phyloP scores from a whole-genome alignment of 2,329 filamentous ascomycete genomes.

The Diaporthe sp. region DNA sequence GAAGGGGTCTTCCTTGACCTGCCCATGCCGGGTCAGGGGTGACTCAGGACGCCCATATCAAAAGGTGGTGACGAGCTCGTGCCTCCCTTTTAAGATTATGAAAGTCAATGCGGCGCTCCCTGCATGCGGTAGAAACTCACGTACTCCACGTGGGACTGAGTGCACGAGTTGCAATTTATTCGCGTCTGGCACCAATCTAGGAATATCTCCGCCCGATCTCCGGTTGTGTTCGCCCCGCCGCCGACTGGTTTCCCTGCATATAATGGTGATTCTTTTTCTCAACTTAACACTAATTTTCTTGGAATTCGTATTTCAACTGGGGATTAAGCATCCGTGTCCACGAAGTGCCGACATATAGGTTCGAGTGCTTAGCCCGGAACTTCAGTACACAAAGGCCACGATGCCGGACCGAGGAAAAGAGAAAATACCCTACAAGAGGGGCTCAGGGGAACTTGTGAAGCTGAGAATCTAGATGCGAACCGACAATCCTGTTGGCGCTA shows the following conservation, averaged over 20 bases:
- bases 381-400: neutral
- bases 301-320: neutral
- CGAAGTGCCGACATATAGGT: neutral
- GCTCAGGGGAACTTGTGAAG: too few relatives aligned
- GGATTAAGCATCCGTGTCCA: too few relatives aligned
- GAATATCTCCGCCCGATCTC: constrained; percentile 13
- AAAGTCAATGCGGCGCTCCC: constrained; percentile 6
- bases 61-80: constrained; percentile 9
- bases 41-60: neutral
- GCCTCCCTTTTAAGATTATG: neutral
- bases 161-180: neutral
- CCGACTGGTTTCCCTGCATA: neutral
- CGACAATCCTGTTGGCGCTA: neutral
- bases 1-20: constrained; percentile 21
- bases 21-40: neutral
- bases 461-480: too few relatives aligned
- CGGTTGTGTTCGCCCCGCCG: neutral
- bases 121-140: neutral
- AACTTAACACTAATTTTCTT: neutral
- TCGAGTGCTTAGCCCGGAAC: neutral
- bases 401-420: neutral
- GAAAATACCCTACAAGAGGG: too few relatives aligned
- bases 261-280: neutral
- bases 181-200: constrained; percentile 14
- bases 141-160: neutral